Evolutionary conservation across 106 monocot species (phyloP).

Genomic region (Triglochin maritima): DNA sequence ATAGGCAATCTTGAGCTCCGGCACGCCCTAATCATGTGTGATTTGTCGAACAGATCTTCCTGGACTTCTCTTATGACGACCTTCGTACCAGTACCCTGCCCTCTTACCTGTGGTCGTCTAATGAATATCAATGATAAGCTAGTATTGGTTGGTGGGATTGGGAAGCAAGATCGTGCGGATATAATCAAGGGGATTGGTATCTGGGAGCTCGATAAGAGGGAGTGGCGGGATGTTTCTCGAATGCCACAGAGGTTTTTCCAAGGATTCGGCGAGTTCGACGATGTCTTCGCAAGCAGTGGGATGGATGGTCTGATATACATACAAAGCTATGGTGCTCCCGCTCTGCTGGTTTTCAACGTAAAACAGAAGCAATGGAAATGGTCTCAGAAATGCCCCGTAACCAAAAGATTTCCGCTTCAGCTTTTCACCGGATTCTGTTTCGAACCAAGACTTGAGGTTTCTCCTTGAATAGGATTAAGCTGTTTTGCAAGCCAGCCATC

Average conservation of each 20-base stretch:
- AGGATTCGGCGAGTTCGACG: conserved; percentile 84
- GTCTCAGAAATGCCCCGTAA: conserved; percentile 64
- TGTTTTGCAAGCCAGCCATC: no score
- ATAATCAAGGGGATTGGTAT: conserved; percentile 88
- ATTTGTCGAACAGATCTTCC: conserved; percentile 26
- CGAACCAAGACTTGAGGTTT: conserved; percentile 63
- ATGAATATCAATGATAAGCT: conserved; percentile 73
- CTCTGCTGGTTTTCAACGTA: conserved; percentile 63
- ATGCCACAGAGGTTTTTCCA: conserved; percentile 84
- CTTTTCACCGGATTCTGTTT: conserved; percentile 84
- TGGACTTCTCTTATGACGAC: conserved; percentile 23
- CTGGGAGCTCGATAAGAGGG: conserved; percentile 57
- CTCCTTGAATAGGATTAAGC: conserved; percentile 17
- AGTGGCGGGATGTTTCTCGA: conserved; percentile 62
- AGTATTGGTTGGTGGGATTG: conserved; percentile 88
- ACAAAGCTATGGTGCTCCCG: conserved; percentile 64
- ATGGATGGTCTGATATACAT: conserved; percentile 54
- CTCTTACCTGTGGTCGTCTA: conserved; percentile 73
- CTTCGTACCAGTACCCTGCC: conserved; percentile 45
- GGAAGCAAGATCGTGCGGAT: conserved; percentile 59
- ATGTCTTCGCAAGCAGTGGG: conserved; percentile 79
- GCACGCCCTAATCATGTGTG: conserved; percentile 58
- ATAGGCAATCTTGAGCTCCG: conserved; percentile 37
- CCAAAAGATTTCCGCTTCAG: conserved; percentile 80
- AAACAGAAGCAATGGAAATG: conserved; percentile 64